Base-by-base conservation (phyloP, 768 basidiomycete species). In the Mycena crocata region DNA sequence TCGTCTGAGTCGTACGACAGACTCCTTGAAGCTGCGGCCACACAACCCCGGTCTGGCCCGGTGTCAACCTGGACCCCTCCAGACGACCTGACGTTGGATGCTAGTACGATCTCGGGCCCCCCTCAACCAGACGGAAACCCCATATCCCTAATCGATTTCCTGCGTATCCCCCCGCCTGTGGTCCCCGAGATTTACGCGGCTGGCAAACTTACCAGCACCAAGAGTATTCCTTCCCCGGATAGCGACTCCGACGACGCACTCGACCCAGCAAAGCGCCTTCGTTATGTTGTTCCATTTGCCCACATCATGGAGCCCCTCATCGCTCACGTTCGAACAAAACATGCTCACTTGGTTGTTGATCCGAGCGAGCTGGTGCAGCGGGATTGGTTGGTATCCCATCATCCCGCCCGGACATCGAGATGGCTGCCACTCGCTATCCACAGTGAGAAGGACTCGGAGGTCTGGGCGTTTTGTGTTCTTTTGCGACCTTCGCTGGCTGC, bases 371-470 rank as follows among this genome's bases (percentile, higher is more conserved):
- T 17, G 32, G 21, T 14, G 13, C 51, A 54, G 13, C 51, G 51
- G 15, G 51, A 54, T 24, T 54, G 51, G 51, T 5, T 54, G 7
- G 10, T 23, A 7, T n/a, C 10, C 5, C 13, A 34, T 6, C 51
- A 54, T 54, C 34, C 34, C 13, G 15, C 31, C 23, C 7, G 6
- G 19, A 54, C 51, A 9, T 32, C 51, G 8, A 10, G 24, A 9
- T 24, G 9, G 13, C 17, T 32, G 14, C 34, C 51, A n/a, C 5
- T 17, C 21, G 51, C n/a, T 5, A 54, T 54, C 31, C 51, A 37
- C 32, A 54, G 51, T n/a, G 48, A 50, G 21, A 50, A 28, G 8
- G 48, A 50, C 30, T 26, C 48, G 30, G 48, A 50, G 48, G 48
- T 26, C 23, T 37, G 31, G 51, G 51, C 35, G 6, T 32, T 54